These are phyloP conservation scores for Sugiyamaella paludigena DNA, from an alignment of 1,139 yeast genomes.

Conservation along the genomic window DNA sequence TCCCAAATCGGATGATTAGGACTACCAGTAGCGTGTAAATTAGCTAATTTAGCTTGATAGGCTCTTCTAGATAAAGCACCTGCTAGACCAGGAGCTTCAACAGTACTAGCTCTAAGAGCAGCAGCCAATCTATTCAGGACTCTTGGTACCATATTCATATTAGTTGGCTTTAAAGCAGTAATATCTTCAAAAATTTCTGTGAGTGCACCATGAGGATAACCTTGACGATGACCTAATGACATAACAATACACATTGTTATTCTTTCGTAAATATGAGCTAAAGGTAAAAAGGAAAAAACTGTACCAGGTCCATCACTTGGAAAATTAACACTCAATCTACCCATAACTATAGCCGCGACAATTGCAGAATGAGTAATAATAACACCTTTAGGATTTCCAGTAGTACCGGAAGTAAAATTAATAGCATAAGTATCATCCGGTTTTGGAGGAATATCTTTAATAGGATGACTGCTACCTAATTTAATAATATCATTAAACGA, in stretches of 20 bases:
- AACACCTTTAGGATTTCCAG: constrained; percentile 77
- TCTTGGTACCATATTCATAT: constrained; percentile 61
- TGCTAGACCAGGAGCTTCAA: constrained; percentile 38
- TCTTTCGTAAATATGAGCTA: constrained; percentile 70
- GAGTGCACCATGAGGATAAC: constrained; percentile 48
- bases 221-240: constrained; percentile 39
- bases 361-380: constrained; percentile 54
- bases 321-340: constrained; percentile 30
- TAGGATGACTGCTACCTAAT: constrained; percentile 52
- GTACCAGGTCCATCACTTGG: constrained; percentile 32
- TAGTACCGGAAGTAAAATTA: constrained; percentile 76
- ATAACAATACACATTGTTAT: constrained; percentile 27
- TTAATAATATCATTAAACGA: constrained; percentile 53
- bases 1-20: constrained; percentile 46
- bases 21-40: constrained; percentile 40
- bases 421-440: constrained; percentile 60
- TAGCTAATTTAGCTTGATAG: constrained; percentile 40
- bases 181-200: constrained; percentile 54
- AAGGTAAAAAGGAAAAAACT: constrained; percentile 51
- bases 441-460: constrained; percentile 49
- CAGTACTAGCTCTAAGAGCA: constrained; percentile 44
- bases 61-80: constrained; percentile 42
- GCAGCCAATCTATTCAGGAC: constrained; percentile 62
- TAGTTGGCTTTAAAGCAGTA: constrained; percentile 52
- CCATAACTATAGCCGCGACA: constrained; percentile 47